phyloP scores from a whole-genome alignment of 2,329 filamentous ascomycete species.

The Graphium sp. region DNA sequence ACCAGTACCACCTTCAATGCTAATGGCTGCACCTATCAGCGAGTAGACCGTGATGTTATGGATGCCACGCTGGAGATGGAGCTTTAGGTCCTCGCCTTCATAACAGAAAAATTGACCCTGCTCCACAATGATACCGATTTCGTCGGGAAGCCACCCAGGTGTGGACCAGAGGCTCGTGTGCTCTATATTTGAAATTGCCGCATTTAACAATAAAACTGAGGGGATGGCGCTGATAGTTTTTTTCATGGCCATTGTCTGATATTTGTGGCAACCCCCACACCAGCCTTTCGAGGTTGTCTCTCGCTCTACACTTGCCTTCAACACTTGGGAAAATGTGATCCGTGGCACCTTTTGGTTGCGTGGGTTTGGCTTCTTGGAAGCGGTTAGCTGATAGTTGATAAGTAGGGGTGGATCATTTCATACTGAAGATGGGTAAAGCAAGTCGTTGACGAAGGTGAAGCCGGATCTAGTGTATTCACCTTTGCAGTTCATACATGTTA shows the following conservation, averaged over 20 bases:
- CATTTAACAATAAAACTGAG: constrained; percentile 77
- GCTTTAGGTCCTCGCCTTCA: constrained; percentile 74
- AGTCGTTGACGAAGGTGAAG: constrained; percentile 67
- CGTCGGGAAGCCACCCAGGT: constrained; percentile 80
- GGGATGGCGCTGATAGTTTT: constrained; percentile 75
- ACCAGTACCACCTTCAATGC: constrained; percentile 48
- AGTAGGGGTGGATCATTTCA: constrained; percentile 10
- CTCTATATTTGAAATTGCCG: constrained; percentile 51
- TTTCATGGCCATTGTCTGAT: constrained; percentile 72
- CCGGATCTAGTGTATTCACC: constrained; percentile 73
- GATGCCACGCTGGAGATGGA: constrained; percentile 62
- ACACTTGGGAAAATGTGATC: constrained; percentile 68
- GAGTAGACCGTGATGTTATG: constrained; percentile 82
- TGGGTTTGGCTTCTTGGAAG: constrained; percentile 13
- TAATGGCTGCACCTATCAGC: constrained; percentile 73
- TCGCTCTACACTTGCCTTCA: constrained; percentile 85
- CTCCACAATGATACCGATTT: constrained; percentile 84
- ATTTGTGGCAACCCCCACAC: constrained; percentile 82
- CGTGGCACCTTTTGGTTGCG: constrained; percentile 33
- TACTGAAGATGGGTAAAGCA: constrained; percentile 55
- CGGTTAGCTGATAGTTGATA: background rate
- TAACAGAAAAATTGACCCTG: constrained; percentile 90
- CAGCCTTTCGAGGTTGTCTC: constrained; percentile 82
- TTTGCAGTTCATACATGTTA: constrained; percentile 72
- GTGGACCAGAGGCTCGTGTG: constrained; percentile 73